Percentiles rank a stretch among this genome's conserved stretches.
Evolutionary conservation across 768 basidiomycete genomes (phyloP).

Genomic region (Tricholoma flavovirens): DNA sequence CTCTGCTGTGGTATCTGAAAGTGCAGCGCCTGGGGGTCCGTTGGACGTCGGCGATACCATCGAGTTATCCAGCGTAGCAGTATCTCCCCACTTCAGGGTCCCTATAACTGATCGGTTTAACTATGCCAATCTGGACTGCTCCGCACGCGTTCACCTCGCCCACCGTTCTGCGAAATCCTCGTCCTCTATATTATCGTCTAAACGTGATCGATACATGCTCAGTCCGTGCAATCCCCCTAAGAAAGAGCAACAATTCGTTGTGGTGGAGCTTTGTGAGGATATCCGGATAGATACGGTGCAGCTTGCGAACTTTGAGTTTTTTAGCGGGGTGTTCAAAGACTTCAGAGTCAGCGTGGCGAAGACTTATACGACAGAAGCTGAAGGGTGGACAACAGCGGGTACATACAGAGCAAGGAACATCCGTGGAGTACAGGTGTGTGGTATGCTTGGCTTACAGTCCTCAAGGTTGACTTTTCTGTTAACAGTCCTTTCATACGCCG

Average conservation of each 20-base stretch:
- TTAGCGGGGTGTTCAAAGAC: conserved; percentile 93
- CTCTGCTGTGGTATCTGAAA: conserved; percentile 4
- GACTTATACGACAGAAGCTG: conserved; percentile 55
- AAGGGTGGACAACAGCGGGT: conserved; percentile 71
- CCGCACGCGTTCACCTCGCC: conserved; percentile 82
- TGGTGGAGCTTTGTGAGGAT: conserved; percentile 96
- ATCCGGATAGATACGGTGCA: conserved; percentile 95
- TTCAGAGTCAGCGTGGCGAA: conserved; percentile 85
- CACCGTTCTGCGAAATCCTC: conserved; percentile 80
- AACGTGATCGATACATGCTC: conserved; percentile 95
- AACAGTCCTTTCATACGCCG: conserved; percentile 73
- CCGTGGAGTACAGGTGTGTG: conserved; percentile 80
- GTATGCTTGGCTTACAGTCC: neutral
- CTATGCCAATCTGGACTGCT: conserved; percentile 90
- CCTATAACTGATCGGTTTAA: conserved; percentile 88
- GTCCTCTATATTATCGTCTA: conserved; percentile 78
- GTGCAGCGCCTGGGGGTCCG: conserved; percentile 5
- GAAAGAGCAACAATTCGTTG: conserved; percentile 66
- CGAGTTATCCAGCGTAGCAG: conserved; percentile 21
- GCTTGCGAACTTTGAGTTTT: conserved; percentile 96
- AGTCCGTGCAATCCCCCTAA: conserved; percentile 71
- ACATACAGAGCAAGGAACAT: conserved; percentile 84
- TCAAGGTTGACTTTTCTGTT: neutral
- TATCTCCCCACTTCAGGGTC: conserved; percentile 62
- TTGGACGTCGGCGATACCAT: conserved; percentile 17